These are phyloP conservation scores for Lagenaria siceraria DNA, from an alignment of 306 rosid genomes.

Conservation along the genomic window DNA sequence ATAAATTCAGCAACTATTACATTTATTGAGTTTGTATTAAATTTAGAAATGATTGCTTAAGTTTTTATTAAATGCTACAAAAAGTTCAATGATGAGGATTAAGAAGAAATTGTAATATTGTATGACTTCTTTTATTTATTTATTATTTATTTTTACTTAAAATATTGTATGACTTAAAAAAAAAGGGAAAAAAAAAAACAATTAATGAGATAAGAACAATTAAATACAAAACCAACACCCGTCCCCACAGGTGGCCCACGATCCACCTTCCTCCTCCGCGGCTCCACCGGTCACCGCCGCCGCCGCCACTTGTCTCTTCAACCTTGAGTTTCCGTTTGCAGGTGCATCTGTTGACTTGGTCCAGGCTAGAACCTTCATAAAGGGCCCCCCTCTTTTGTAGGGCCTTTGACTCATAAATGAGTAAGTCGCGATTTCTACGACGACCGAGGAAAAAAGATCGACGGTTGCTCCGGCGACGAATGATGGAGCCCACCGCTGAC, in stretches of 20 bases:
- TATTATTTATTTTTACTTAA: neutral
- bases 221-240: neutral
- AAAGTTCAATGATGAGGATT: neutral
- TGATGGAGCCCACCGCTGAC: neutral
- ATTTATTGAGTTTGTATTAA: neutral
- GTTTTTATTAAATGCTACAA: neutral
- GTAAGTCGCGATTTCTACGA: neutral
- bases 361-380: neutral
- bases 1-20: neutral
- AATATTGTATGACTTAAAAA: neutral
- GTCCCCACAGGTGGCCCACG: neutral
- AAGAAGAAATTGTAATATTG: neutral
- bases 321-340: neutral
- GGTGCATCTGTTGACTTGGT: neutral
- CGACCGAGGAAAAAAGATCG: neutral
- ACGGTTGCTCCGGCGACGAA: neutral
- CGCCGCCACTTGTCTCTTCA: neutral
- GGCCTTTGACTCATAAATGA: neutral
- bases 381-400: neutral
- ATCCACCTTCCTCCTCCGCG: neutral
- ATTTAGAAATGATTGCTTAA: neutral
- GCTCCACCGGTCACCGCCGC: neutral
- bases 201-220: neutral
- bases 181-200: neutral
- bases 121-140: neutral